Evolutionary conservation across 257 asterid species (phyloP).

Genomic region (Solanum lycopersicoides): DNA sequence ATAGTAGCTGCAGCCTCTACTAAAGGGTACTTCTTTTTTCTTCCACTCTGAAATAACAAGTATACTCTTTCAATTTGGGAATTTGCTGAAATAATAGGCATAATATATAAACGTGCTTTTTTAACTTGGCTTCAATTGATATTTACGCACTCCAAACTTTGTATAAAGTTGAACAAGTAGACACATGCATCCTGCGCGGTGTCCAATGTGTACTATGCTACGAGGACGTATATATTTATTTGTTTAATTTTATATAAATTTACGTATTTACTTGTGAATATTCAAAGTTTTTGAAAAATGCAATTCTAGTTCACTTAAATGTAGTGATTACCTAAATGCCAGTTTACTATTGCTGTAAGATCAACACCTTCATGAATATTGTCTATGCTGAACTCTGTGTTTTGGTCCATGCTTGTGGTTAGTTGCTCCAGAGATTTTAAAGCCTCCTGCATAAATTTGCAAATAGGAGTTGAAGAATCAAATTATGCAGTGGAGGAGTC

Average conservation of each 20-base stretch:
- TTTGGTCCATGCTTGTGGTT: constrained; percentile 42
- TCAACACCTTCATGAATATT: constrained; percentile 42
- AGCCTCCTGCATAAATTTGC: constrained; percentile 33
- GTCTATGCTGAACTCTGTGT: constrained; percentile 47
- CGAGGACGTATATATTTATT: no score
- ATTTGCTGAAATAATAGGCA: neutral
- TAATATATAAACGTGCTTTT: no score
- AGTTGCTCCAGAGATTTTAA: constrained; percentile 44
- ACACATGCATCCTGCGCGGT: neutral
- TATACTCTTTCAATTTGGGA: neutral
- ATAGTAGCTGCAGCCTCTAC: constrained; percentile 61
- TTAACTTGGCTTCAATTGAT: rapidly evolving
- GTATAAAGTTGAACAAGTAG: neutral
- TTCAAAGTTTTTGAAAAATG: no score
- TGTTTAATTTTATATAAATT: no score
- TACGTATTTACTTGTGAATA: neutral
- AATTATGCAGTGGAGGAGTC: neutral
- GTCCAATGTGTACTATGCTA: neutral
- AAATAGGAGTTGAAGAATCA: neutral
- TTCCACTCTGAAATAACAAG: constrained; percentile 58
- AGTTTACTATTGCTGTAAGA: constrained; percentile 37
- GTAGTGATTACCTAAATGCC: constrained; percentile 58
- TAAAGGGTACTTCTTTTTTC: constrained; percentile 55
- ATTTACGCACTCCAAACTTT: no score
- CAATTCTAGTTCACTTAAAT: neutral